These are phyloP conservation scores for Trametes hirsuta DNA, from an alignment of 1,284 basidiomycete species.

Conservation along the genomic window DNA sequence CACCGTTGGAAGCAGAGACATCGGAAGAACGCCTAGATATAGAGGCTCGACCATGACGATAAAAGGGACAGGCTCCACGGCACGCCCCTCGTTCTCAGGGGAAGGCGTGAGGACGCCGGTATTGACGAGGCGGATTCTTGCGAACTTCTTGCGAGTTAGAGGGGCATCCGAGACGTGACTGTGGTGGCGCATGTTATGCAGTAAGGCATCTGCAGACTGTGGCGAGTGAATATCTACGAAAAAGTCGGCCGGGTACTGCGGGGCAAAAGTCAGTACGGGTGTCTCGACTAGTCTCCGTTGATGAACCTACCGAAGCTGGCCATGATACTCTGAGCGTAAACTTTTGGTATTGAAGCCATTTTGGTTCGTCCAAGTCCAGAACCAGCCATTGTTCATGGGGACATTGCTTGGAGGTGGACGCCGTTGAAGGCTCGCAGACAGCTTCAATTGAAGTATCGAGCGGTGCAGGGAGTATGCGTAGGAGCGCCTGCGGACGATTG, in stretches of 20 bases:
- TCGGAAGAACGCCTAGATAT: slow-evolving; percentile 59
- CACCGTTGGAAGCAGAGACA: slow-evolving; percentile 48
- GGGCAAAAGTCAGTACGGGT: neutral
- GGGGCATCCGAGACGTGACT: neutral
- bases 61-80: slow-evolving; percentile 44
- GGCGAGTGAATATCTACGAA: slow-evolving; percentile 24
- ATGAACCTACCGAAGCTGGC: slow-evolving; percentile 63
- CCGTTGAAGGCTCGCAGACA: slow-evolving; percentile 22
- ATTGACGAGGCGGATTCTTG: slow-evolving; percentile 54
- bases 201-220: slow-evolving; percentile 2
- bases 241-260: slow-evolving; percentile 37
- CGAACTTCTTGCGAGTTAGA: slow-evolving; percentile 49
- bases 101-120: slow-evolving; percentile 52
- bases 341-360: slow-evolving; percentile 49
- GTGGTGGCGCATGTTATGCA: neutral
- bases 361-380: slow-evolving; percentile 51
- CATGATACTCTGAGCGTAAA: slow-evolving; percentile 69
- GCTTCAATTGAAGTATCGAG: slow-evolving; percentile 39
- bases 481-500: slow-evolving; percentile 34
- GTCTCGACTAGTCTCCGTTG: neutral
- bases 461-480: slow-evolving; percentile 48
- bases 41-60: slow-evolving; percentile 61
- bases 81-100: neutral
- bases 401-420: slow-evolving; percentile 34
- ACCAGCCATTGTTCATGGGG: slow-evolving; percentile 59